phyloP scores from a whole-genome alignment of 129 eudicot genomes.

The Deinandra increscens region DNA sequence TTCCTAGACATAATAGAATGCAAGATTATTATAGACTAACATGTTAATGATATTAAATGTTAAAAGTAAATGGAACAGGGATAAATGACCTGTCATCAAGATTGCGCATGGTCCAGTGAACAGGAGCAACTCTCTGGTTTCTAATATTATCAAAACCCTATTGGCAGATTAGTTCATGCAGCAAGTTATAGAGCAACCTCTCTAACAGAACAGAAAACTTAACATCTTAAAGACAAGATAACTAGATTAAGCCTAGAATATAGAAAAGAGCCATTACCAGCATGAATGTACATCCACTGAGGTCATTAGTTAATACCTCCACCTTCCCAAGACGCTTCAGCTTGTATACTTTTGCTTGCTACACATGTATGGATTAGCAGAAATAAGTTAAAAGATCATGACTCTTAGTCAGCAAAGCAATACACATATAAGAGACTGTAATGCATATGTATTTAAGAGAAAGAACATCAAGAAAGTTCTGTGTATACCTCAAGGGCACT shows the following conservation, averaged over 20 bases:
- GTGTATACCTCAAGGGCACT: constrained; percentile 76
- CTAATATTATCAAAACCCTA: constrained; percentile 92
- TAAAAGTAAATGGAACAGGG: constrained; percentile 11
- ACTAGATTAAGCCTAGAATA: constrained; percentile 11
- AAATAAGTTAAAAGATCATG: constrained; percentile 11
- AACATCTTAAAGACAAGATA: constrained; percentile 3
- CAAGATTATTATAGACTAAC: constrained; percentile 9
- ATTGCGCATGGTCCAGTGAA: constrained; percentile 98
- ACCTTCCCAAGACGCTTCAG: constrained; percentile 83
- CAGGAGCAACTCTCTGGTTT: constrained; percentile 81
- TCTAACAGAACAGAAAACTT: constrained; percentile 4
- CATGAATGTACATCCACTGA: constrained; percentile 90
- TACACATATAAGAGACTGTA: constrained; percentile 13
- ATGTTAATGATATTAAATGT: background rate
- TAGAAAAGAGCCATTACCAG: constrained; percentile 49
- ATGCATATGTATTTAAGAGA: background rate
- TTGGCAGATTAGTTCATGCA: constrained; percentile 25
- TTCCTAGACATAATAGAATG: constrained; percentile 49
- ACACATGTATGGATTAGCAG: constrained; percentile 20
- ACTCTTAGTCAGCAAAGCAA: constrained; percentile 2
- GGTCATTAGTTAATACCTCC: constrained; percentile 76
- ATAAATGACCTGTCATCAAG: constrained; percentile 71
- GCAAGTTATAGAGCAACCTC: constrained; percentile 23
- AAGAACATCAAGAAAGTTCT: background rate
- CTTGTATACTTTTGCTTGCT: constrained; percentile 92